Evolutionary conservation across 2,329 filamentous ascomycete species (phyloP), one percentile per base, ranked within the genome.

Genomic region (Xylaria multiplex): DNA sequence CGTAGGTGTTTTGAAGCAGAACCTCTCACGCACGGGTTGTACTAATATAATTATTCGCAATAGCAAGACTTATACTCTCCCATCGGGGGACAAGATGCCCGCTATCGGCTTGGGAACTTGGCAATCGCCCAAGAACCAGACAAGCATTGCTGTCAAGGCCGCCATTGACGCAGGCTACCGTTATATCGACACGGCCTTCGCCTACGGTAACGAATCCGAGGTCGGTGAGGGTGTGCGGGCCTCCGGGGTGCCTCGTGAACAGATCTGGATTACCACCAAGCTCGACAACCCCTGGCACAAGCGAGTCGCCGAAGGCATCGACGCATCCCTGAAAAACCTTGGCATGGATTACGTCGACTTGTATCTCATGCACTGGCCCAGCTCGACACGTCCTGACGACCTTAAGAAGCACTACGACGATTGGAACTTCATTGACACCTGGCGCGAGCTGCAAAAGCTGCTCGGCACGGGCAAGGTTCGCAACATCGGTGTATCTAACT

Each of bases 401-500:
- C 76, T 83, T 45, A 88, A 84, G 79, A 91, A 92, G 83, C 87
- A 90, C 77, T 86, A 89, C 69, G 83, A 87, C 37, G 91, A 93
- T 81, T 95, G 92, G 92, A 86, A 93, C 81, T 95, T 92, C 79
- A 84, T 91, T 73, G 89, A 96, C 80, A 96, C 93, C 30, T 96
- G 86, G 87, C 81, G 84, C 67, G 89, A 90, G 81, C 83, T 92
- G 84, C 88, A 91, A 80, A 91, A 90, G 83, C 82, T 93, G 53
- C 81, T 88, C 27, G 86, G 79, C 11, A 88, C 86, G 50, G 89
- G 90, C 77, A 92, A 93, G 80, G 91, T 91, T 58, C 86, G 85
- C 79, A 93, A 92, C 82, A 93, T 95, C 77, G 92, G 92, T 73
- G 91, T 96, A 64, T 93, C 91, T 79, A 96, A 96, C 85, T 96